These are phyloP conservation scores for Hypoxylon intermedium DNA, from an alignment of 495 filamentous ascomycete species.

Conservation along the genomic window DNA sequence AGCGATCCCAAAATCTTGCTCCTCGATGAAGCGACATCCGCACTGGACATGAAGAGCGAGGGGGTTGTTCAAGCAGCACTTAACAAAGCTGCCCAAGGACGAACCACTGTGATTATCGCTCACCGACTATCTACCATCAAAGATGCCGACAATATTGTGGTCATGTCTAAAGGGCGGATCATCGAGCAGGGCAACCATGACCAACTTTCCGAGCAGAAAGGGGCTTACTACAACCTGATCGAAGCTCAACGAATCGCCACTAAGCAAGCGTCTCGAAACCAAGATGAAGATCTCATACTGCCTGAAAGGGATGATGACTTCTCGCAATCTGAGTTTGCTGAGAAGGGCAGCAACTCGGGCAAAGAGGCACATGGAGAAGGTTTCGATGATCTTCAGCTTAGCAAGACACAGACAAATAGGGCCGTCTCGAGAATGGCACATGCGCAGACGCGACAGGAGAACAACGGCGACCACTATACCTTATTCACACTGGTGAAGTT, in stretches of 20 bases:
- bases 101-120: conserved; percentile 65
- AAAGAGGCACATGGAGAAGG: too few species aligned
- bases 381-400: too few species aligned
- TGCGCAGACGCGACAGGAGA: conserved; percentile 55
- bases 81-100: conserved; percentile 59
- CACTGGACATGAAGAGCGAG: conserved; percentile 65
- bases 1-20: conserved; percentile 43
- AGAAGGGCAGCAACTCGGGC: too few species aligned
- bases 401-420: too few species aligned
- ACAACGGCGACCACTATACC: conserved; percentile 70
- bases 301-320: too few species aligned
- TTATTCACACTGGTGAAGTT: conserved; percentile 86
- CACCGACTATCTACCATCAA: conserved; percentile 84
- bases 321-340: too few species aligned
- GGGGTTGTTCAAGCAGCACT: conserved; percentile 71
- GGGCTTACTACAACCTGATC: conserved; percentile 77
- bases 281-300: too few species aligned
- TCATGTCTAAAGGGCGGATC: conserved; percentile 73
- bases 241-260: conserved; percentile 82
- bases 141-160: conserved; percentile 79
- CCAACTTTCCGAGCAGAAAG: conserved; percentile 64
- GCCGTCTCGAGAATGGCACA: too few species aligned
- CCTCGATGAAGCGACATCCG: conserved; percentile 46
- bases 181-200: conserved; percentile 76
- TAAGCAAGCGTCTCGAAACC: too few species aligned